Percentiles rank a stretch among this genome's conserved stretches.
These are phyloP conservation scores for Aspergillus saccharolyticus DNA, from an alignment of 495 filamentous ascomycete genomes.

Conservation along the genomic window DNA sequence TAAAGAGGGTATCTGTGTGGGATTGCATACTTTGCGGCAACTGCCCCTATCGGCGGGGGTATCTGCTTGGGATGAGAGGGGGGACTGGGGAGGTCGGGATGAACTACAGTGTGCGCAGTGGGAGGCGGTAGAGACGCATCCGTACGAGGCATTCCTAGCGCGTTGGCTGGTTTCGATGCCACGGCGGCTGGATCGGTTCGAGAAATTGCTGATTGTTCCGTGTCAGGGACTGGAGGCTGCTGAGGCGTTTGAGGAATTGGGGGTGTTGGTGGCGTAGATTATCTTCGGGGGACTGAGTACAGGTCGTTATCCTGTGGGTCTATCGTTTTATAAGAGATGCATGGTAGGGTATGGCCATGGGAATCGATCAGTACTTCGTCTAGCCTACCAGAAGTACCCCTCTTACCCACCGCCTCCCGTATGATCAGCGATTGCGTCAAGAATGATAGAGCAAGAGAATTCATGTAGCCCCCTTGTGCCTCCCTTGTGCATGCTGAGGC, in stretches of 20 bases:
- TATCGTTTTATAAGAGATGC: too few relatives aligned
- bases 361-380: too few relatives aligned
- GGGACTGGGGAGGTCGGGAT: background rate
- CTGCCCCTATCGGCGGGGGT: background rate
- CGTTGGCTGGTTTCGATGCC: slow-evolving; percentile 8
- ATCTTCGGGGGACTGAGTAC: too few relatives aligned
- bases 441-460: too few relatives aligned
- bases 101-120: background rate
- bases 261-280: background rate
- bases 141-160: slow-evolving; percentile 2
- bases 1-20: slow-evolving; percentile 4
- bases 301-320: too few relatives aligned
- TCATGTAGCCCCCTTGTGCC: too few relatives aligned
- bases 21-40: slow-evolving; percentile 4
- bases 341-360: too few relatives aligned
- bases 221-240: slow-evolving; percentile 5
- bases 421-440: too few relatives aligned
- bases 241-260: background rate
- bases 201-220: slow-evolving; percentile 6
- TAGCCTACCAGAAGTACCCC: too few relatives aligned
- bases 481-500: too few relatives aligned
- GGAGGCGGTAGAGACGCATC: background rate
- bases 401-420: too few relatives aligned
- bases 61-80: background rate
- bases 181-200: slow-evolving; percentile 6